phyloP scores from a whole-genome alignment of 129 eudicot species.

The Chrysanthemum makinoi region DNA sequence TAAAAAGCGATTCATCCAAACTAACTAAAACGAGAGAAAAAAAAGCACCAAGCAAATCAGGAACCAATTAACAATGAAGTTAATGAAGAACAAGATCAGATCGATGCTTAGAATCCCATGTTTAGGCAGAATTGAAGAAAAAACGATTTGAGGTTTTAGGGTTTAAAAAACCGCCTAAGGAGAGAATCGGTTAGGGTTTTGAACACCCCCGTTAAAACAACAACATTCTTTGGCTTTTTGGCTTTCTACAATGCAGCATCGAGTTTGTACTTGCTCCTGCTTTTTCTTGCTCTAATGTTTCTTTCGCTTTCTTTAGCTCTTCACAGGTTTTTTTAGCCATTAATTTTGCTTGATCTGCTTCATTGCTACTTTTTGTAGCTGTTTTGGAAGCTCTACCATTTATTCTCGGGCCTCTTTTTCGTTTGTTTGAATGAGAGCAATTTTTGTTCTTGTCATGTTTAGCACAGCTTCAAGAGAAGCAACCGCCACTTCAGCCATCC shows the following conservation, averaged over 20 bases:
- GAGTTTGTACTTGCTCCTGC: conserved; percentile 69
- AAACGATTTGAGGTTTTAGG: too few relatives aligned
- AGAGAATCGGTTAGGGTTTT: too few relatives aligned
- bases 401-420: conserved; percentile 79
- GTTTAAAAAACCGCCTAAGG: too few relatives aligned
- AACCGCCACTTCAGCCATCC: conserved; percentile 86
- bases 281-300: conserved; percentile 65
- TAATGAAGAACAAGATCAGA: too few relatives aligned
- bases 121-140: too few relatives aligned
- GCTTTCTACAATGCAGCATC: not conserved
- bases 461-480: conserved; percentile 84
- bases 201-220: too few relatives aligned
- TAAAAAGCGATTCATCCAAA: too few relatives aligned
- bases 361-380: conserved; percentile 66
- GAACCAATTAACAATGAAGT: too few relatives aligned
- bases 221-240: too few relatives aligned
- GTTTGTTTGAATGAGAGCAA: conserved; percentile 46
- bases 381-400: conserved; percentile 77
- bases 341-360: conserved; percentile 63
- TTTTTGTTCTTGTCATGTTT: conserved; percentile 54
- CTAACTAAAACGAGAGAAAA: too few relatives aligned
- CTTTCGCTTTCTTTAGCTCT: conserved; percentile 64
- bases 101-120: too few relatives aligned
- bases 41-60: too few relatives aligned
- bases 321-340: conserved; percentile 55